Percentiles rank a stretch among this genome's conserved stretches.
These are phyloP conservation scores for Wickerhamomyces sp. DNA, from an alignment of 1,139 yeast genomes.

Conservation along the genomic window DNA sequence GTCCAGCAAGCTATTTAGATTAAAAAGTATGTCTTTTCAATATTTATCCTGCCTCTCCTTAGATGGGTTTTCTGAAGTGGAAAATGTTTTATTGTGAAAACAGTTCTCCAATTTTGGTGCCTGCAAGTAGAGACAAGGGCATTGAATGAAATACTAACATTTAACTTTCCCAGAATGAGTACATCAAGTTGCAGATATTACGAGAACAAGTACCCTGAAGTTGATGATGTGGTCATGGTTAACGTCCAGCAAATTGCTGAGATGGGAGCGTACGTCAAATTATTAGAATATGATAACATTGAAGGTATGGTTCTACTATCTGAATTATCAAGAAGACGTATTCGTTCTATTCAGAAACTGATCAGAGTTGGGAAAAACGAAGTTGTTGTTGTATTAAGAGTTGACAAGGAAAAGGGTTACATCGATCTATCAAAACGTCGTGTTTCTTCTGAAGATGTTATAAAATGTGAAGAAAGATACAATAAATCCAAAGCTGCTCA, in stretches of 20 bases:
- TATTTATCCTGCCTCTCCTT: too few species aligned
- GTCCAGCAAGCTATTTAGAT: not conserved
- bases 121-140: too few species aligned
- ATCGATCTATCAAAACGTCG: slow-evolving; percentile 97
- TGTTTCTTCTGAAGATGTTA: slow-evolving; percentile 96
- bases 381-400: slow-evolving; percentile 98
- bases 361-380: slow-evolving; percentile 98
- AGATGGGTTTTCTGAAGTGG: not conserved
- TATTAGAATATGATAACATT: slow-evolving; percentile 93
- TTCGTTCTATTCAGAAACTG: slow-evolving; percentile 93
- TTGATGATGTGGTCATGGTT: slow-evolving; percentile 98
- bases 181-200: slow-evolving; percentile 93
- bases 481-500: slow-evolving; percentile 97
- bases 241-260: slow-evolving; percentile 97
- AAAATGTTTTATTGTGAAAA: too few species aligned
- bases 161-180: slow-evolving; percentile 44
- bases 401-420: slow-evolving; percentile 97
- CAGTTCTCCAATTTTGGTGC: too few species aligned
- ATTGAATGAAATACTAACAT: not conserved
- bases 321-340: slow-evolving; percentile 97
- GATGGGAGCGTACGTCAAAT: slow-evolving; percentile 96
- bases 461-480: slow-evolving; percentile 96
- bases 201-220: slow-evolving; percentile 98
- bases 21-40: too few species aligned
- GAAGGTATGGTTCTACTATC: slow-evolving; percentile 98